These are phyloP conservation scores for Didymella pinodella DNA, from an alignment of 2,329 filamentous ascomycete species.

Conservation along the genomic window DNA sequence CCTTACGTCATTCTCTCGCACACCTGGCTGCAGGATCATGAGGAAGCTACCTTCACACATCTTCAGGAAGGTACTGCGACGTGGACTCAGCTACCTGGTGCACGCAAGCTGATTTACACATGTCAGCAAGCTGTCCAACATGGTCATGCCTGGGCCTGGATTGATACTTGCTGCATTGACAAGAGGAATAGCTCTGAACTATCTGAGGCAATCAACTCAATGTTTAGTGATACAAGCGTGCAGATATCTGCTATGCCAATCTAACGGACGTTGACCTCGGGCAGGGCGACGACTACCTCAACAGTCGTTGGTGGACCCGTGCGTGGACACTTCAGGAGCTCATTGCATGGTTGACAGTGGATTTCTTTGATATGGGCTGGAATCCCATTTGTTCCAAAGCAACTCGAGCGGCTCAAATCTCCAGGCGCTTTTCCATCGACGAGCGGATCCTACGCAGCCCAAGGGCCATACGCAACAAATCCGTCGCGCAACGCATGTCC, in stretches of 20 bases:
- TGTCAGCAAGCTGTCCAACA: neutral
- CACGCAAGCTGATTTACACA: neutral
- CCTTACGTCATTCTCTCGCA: neutral
- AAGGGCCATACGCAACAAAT: neutral
- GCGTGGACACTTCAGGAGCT: conserved; percentile 26
- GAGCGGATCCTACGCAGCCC: neutral
- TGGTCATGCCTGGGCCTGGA: neutral
- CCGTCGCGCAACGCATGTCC: conserved; percentile 18
- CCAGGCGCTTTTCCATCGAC: neutral
- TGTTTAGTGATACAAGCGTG: conserved; percentile 18
- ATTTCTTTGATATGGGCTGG: conserved; percentile 9
- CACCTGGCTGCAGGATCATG: neutral
- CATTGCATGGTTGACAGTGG: conserved; percentile 3
- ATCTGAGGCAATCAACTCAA: conserved; percentile 3
- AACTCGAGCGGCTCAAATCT: neutral
- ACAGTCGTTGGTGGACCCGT: conserved; percentile 21
- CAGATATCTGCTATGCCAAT: conserved; percentile 14
- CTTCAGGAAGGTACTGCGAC: no score
- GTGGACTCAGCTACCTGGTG: neutral
- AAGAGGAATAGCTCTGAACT: neutral
- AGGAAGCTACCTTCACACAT: neutral
- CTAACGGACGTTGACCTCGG: conserved; percentile 1
- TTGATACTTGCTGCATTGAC: neutral
- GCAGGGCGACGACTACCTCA: neutral
- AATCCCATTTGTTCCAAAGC: conserved; percentile 8